Percentiles rank a stretch among this genome's conserved stretches.
Evolutionary conservation across 805 yeast genomes (phyloP).

Genomic region (Isabelozyma gotoi): DNA sequence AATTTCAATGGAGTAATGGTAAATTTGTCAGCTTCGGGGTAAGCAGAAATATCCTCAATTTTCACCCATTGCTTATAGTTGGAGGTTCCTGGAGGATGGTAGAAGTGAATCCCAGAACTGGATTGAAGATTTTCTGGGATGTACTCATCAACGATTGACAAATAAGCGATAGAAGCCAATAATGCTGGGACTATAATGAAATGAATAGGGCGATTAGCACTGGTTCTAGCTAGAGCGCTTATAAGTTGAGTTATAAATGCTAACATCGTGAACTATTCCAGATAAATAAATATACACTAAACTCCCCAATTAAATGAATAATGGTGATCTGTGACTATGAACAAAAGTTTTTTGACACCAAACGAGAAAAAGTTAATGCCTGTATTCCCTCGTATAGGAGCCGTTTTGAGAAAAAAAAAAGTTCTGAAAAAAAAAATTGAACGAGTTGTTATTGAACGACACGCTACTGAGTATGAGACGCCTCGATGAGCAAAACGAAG

Average conservation of each 20-base stretch:
- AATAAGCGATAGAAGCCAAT: constrained; percentile 76
- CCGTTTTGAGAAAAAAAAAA: neutral
- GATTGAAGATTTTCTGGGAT: constrained; percentile 43
- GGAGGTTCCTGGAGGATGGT: constrained; percentile 35
- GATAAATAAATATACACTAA: neutral
- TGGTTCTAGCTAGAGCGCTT: constrained; percentile 48
- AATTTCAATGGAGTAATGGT: constrained; percentile 60
- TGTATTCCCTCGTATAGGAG: neutral
- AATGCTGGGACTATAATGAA: constrained; percentile 70
- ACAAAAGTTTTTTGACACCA: neutral
- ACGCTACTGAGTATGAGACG: neutral
- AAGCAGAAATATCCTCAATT: constrained; percentile 41
- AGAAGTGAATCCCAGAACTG: constrained; percentile 20
- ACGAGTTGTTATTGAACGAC: neutral
- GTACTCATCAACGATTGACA: constrained; percentile 70
- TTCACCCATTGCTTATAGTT: constrained; percentile 47
- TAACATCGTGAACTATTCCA: constrained; percentile 25
- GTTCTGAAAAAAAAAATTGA: neutral
- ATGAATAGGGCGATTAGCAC: constrained; percentile 87
- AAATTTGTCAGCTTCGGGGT: constrained; percentile 45
- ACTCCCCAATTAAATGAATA: neutral
- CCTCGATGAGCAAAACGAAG: neutral
- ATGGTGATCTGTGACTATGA: neutral
- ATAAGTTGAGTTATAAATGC: constrained; percentile 29
- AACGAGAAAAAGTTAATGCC: neutral